Conservation (phyloP, 352 stramenopile species). For the Phytophthora macrochlamydospora region DNA sequence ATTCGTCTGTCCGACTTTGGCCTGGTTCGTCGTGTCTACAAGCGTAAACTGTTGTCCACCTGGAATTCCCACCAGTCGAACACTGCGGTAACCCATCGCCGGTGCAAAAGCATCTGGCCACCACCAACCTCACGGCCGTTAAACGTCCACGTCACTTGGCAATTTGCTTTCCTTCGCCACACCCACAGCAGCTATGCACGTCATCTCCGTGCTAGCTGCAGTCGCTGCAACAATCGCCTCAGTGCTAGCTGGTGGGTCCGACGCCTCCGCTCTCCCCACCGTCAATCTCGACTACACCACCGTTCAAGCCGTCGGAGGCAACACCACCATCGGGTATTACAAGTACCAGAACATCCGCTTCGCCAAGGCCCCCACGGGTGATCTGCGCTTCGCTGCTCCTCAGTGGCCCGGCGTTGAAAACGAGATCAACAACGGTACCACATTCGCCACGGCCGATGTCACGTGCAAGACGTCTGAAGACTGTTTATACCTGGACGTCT, state of each 20-base stretch:
- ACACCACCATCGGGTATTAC: slow-evolving; percentile 35
- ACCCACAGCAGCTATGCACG: slow-evolving; percentile 4
- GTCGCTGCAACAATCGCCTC: neutral
- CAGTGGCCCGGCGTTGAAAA: slow-evolving; percentile 27
- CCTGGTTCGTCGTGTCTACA: no score
- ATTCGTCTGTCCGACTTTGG: no score
- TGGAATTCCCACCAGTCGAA: no score
- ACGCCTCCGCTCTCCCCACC: slow-evolving; percentile 13
- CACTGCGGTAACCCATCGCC: no score
- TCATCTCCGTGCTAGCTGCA: slow-evolving; percentile 13
- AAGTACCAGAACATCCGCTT: slow-evolving; percentile 43
- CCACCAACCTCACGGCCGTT: no score
- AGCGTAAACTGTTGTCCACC: no score
- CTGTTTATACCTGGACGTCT: slow-evolving; percentile 49
- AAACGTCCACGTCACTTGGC: no score
- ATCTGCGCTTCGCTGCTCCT: slow-evolving; percentile 28
- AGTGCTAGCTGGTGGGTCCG: slow-evolving; percentile 6
- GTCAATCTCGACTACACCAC: slow-evolving; percentile 35
- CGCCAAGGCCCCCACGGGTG: slow-evolving; percentile 20
- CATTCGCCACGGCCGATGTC: slow-evolving; percentile 30
- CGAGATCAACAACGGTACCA: slow-evolving; percentile 27
- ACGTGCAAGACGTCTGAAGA: slow-evolving; percentile 26
- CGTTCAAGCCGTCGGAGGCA: slow-evolving; percentile 25
- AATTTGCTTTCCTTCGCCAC: no score
- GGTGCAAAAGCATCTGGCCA: no score